Conservation (phyloP, 805 yeast genomes). For the Monosporozyma aerobia region DNA sequence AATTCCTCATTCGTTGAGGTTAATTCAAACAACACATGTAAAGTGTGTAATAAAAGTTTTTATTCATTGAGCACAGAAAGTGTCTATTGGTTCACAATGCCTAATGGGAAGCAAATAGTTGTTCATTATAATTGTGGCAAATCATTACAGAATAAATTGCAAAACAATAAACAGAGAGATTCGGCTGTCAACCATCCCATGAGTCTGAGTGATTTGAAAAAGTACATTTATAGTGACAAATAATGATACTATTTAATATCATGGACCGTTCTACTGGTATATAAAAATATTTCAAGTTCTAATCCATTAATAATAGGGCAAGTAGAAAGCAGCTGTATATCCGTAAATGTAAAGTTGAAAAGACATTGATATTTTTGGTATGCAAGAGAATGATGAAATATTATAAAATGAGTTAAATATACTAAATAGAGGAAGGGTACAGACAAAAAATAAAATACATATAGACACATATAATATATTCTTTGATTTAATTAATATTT, state of each 20-base stretch:
- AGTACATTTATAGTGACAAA: background rate
- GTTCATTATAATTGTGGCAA: conserved; percentile 26
- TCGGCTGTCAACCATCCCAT: conserved; percentile 3
- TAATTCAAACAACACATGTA: conserved; percentile 42
- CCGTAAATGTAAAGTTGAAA: too few relatives aligned
- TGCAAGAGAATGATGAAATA: background rate
- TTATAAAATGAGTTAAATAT: background rate
- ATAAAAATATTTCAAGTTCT: background rate
- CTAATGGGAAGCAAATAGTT: conserved; percentile 10
- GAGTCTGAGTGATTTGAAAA: background rate
- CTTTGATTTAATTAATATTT: background rate
- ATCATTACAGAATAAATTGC: conserved; percentile 12
- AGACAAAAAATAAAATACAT: background rate
- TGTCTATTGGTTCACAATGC: conserved; percentile 11
- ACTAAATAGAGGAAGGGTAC: background rate
- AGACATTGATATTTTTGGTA: background rate
- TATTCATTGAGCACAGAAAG: conserved; percentile 14
- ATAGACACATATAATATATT: background rate
- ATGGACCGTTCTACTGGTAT: background rate
- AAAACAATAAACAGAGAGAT: conserved; percentile 5
- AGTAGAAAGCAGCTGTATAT: background rate
- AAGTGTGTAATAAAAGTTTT: conserved; percentile 42
- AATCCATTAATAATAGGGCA: background rate
- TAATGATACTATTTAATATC: background rate
- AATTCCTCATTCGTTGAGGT: conserved; percentile 32